phyloP scores from a whole-genome alignment of 257 asterid genomes.

The Solanum tacnaense region DNA sequence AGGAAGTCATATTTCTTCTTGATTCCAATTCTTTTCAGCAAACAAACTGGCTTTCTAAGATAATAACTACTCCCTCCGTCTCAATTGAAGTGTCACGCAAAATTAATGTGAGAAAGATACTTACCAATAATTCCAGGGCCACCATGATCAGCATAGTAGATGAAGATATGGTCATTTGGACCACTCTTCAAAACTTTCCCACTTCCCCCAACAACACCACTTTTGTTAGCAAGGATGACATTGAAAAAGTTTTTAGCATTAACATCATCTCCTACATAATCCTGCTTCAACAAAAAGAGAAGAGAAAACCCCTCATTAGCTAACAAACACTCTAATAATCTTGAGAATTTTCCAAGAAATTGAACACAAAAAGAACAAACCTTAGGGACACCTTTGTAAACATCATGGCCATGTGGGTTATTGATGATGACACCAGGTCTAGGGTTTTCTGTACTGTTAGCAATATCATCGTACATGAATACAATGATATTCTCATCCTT shows the following conservation, averaged over 20 bases:
- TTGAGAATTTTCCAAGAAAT: background rate
- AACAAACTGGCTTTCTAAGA: too few species aligned
- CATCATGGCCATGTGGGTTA: conserved; percentile 74
- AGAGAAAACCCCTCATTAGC: background rate
- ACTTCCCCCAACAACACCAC: conserved; percentile 71
- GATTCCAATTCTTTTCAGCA: background rate
- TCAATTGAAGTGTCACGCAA: background rate
- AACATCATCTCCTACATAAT: conserved; percentile 66
- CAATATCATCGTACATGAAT: conserved; percentile 89
- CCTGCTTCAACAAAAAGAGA: conserved; percentile 33
- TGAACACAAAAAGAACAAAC: conserved; percentile 16
- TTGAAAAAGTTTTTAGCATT: conserved; percentile 60
- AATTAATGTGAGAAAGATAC: background rate
- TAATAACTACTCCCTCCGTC: background rate
- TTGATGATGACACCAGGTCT: conserved; percentile 84
- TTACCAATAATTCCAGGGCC: conserved; percentile 87
- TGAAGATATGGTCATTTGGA: conserved; percentile 76
- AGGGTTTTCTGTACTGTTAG: conserved; percentile 58
- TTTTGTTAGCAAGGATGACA: conserved; percentile 67
- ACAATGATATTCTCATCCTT: conserved; percentile 82
- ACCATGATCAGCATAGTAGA: conserved; percentile 88
- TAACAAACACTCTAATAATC: background rate
- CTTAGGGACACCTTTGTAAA: conserved; percentile 91
- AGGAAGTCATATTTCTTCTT: background rate
- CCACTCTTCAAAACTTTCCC: conserved; percentile 91